A percentile compares a stretch with the other conserved stretches of the same genome.
phyloP scores from a whole-genome alignment of 768 basidiomycete species.

The Tricholoma terreum region DNA sequence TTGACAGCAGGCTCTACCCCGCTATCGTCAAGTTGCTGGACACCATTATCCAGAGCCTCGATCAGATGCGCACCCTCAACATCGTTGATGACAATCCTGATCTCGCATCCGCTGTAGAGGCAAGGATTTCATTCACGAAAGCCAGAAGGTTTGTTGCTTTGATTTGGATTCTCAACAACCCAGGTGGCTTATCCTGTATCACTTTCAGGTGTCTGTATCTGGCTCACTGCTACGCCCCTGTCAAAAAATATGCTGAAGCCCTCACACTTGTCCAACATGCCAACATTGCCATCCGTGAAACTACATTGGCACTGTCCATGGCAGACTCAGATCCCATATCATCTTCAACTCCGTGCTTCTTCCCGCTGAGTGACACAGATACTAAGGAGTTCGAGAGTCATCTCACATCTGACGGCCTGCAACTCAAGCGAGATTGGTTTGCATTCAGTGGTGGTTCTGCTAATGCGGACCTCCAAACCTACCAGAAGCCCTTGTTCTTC shows the following conservation, averaged over 20 bases:
- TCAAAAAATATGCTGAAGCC: conserved; percentile 71
- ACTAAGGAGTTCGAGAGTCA: conserved; percentile 52
- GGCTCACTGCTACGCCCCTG: conserved; percentile 66
- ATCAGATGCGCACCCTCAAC: conserved; percentile 78
- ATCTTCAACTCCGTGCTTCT: conserved; percentile 45
- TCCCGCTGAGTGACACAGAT: conserved; percentile 43
- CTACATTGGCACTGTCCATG: conserved; percentile 49
- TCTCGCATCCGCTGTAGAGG: conserved; percentile 74
- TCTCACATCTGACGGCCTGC: conserved; percentile 44
- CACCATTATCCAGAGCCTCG: conserved; percentile 78
- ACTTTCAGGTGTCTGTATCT: conserved; percentile 65
- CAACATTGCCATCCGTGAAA: conserved; percentile 71
- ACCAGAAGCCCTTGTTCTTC: conserved; percentile 89
- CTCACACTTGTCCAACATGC: conserved; percentile 70
- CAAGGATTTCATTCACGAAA: conserved; percentile 68
- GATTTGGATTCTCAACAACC: background rate
- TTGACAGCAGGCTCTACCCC: conserved; percentile 74
- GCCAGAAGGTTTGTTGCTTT: conserved; percentile 54
- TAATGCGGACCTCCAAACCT: conserved; percentile 40
- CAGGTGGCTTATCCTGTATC: background rate
- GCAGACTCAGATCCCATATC: conserved; percentile 46
- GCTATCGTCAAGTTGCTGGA: conserved; percentile 88
- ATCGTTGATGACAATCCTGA: conserved; percentile 89
- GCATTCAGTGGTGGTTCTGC: conserved; percentile 66
- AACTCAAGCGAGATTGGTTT: conserved; percentile 76